phyloP scores from a whole-genome alignment of 139 green algal species.

The Nannochloris sp. region DNA sequence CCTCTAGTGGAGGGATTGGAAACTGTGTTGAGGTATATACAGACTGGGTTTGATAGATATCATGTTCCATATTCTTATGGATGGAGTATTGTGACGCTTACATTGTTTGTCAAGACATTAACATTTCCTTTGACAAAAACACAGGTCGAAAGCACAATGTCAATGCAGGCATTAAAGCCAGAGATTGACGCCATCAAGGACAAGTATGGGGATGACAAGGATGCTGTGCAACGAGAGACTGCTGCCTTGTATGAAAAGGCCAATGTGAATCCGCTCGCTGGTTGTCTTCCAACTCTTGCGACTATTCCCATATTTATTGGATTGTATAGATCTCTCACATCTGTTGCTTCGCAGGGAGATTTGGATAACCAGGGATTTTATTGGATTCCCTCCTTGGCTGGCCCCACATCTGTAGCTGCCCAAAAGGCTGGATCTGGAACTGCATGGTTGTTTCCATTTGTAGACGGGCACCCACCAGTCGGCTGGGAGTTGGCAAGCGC shows the following conservation, averaged over 20 bases:
- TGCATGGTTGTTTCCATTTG: constrained; percentile 74
- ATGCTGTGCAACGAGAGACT: constrained; percentile 66
- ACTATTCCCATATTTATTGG: constrained; percentile 91
- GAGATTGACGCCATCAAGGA: constrained; percentile 83
- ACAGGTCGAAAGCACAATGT: constrained; percentile 77
- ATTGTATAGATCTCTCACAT: constrained; percentile 69
- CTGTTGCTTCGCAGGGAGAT: constrained; percentile 31
- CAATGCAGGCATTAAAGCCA: constrained; percentile 77
- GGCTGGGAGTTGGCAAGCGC: constrained; percentile 72
- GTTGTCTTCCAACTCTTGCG: constrained; percentile 78
- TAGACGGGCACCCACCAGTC: constrained; percentile 79
- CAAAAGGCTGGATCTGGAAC: constrained; percentile 41
- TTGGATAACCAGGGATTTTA: constrained; percentile 68
- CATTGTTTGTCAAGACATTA: constrained; percentile 77
- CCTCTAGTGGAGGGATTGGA: constrained; percentile 61
- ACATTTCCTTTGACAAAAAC: constrained; percentile 95
- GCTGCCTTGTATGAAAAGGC: constrained; percentile 79
- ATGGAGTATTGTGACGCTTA: constrained; percentile 88
- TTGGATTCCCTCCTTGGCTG: constrained; percentile 76
- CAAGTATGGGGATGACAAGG: constrained; percentile 77
- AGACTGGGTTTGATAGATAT: constrained; percentile 57
- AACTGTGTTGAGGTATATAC: constrained; percentile 53
- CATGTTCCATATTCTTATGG: constrained; percentile 90
- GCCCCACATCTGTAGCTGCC: constrained; percentile 35
- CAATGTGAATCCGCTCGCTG: constrained; percentile 73